Conservation (phyloP, 306 rosid genomes). For the Lupinus albus region DNA sequence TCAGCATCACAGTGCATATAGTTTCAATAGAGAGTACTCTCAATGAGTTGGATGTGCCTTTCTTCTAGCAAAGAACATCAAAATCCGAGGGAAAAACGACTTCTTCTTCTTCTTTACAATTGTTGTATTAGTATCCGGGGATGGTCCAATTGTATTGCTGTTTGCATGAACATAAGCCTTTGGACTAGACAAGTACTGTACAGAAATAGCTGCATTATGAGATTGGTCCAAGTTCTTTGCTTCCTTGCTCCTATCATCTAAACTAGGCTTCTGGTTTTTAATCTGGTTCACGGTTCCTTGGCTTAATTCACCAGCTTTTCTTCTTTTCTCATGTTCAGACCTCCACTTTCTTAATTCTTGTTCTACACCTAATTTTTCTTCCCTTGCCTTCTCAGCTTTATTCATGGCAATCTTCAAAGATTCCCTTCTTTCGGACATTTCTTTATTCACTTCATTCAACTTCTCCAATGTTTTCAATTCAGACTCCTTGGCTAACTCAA, state of each 20-base stretch:
- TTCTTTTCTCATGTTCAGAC: constrained; percentile 67
- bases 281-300: constrained; percentile 39
- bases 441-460: constrained; percentile 68
- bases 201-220: constrained; percentile 31
- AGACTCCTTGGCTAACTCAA: constrained; percentile 71
- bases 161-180: constrained; percentile 40
- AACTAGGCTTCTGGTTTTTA: constrained; percentile 39
- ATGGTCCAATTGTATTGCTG: constrained; percentile 44
- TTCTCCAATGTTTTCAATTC: constrained; percentile 70
- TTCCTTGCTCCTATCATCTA: constrained; percentile 59
- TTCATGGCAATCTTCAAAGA: constrained; percentile 72
- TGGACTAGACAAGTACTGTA: constrained; percentile 49
- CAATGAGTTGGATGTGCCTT: constrained; percentile 51
- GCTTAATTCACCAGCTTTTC: constrained; percentile 59
- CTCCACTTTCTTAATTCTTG: constrained; percentile 95
- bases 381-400: constrained; percentile 88
- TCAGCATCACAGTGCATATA: constrained; percentile 34
- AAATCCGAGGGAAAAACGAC: constrained; percentile 76
- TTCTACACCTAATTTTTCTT: constrained; percentile 85
- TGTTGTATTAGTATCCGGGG: constrained; percentile 62
- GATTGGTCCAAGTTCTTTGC: constrained; percentile 34
- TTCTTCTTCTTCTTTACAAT: constrained; percentile 75
- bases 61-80: constrained; percentile 86
- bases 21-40: constrained; percentile 36
- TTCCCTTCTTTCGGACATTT: constrained; percentile 70